phyloP scores from a whole-genome alignment of 371 early-diverging fungal species.

The Mortierella sp. region DNA sequence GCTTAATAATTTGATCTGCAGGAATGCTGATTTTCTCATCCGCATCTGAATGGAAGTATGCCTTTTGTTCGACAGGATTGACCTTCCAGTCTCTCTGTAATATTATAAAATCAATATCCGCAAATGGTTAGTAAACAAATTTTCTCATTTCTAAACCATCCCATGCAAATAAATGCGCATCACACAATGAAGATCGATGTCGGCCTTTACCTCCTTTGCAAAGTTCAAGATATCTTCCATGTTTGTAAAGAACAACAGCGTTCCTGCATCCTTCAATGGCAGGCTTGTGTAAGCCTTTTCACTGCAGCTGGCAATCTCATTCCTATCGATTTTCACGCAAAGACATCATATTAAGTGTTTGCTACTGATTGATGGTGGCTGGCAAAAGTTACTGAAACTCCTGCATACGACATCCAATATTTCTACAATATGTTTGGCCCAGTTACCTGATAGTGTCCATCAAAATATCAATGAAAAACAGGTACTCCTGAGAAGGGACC shows the following conservation, averaged over 20 bases:
- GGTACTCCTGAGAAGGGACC: conserved; percentile 91
- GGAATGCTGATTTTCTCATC: conserved; percentile 80
- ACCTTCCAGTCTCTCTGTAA: conserved; percentile 93
- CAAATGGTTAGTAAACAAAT: not conserved
- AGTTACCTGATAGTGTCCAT: conserved; percentile 90
- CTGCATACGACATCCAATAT: not conserved
- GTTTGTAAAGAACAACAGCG: conserved; percentile 86
- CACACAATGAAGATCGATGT: too few relatives aligned
- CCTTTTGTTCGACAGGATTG: conserved; percentile 80
- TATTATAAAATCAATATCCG: conserved; percentile 3
- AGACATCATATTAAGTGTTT: not conserved
- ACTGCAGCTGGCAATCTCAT: conserved; percentile 95
- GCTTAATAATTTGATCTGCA: conserved; percentile 84
- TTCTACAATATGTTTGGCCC: not conserved
- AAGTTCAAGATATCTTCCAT: conserved; percentile 84
- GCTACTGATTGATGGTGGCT: not conserved
- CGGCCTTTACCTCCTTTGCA: conserved; percentile 73
- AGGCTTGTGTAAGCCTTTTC: conserved; percentile 92
- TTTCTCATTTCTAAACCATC: not conserved
- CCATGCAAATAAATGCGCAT: not conserved
- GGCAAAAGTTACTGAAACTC: too few relatives aligned
- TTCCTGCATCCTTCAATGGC: conserved; percentile 89
- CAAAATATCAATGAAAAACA: conserved; percentile 93
- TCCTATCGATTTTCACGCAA: conserved; percentile 58
- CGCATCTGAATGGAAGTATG: conserved; percentile 82